Conservation (phyloP, 2,329 filamentous ascomycete genomes). For the Corniculantispora saksenae region DNA sequence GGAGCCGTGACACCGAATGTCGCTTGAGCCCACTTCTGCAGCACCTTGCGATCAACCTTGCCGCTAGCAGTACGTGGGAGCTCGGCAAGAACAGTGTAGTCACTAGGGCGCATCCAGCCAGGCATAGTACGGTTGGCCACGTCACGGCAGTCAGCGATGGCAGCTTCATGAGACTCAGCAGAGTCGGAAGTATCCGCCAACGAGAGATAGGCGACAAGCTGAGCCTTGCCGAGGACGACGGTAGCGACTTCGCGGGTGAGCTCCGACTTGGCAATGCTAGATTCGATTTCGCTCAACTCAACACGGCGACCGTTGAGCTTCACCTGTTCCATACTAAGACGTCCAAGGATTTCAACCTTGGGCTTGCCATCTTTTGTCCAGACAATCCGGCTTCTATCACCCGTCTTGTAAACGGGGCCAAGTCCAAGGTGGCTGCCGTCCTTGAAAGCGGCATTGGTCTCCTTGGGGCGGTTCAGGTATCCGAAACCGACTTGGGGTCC, state of each 20-base stretch:
- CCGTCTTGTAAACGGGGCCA: constrained; percentile 20
- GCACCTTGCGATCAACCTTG: constrained; percentile 19
- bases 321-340: constrained; percentile 18
- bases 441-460: constrained; percentile 15
- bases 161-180: neutral
- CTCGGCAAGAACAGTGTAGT: constrained; percentile 17
- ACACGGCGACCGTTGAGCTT: constrained; percentile 20
- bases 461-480: constrained; percentile 19
- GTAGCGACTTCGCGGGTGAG: constrained; percentile 34
- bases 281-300: constrained; percentile 19
- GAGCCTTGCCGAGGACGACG: constrained; percentile 45
- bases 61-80: constrained; percentile 20
- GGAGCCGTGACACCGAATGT: neutral
- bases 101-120: constrained; percentile 14
- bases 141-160: constrained; percentile 14
- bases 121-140: constrained; percentile 17
- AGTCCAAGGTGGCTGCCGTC: constrained; percentile 39
- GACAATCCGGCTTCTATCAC: constrained; percentile 16
- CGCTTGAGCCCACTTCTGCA: constrained; percentile 14
- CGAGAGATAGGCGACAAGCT: constrained; percentile 18
- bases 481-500: constrained; percentile 20
- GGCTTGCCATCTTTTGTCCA: constrained; percentile 15
- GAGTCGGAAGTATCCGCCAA: neutral
- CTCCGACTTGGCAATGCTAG: constrained; percentile 15
- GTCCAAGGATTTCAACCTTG: constrained; percentile 19